Evolutionary conservation across 2,329 filamentous ascomycete genomes (phyloP).

Genomic region (Gliomastix tumulicola): DNA sequence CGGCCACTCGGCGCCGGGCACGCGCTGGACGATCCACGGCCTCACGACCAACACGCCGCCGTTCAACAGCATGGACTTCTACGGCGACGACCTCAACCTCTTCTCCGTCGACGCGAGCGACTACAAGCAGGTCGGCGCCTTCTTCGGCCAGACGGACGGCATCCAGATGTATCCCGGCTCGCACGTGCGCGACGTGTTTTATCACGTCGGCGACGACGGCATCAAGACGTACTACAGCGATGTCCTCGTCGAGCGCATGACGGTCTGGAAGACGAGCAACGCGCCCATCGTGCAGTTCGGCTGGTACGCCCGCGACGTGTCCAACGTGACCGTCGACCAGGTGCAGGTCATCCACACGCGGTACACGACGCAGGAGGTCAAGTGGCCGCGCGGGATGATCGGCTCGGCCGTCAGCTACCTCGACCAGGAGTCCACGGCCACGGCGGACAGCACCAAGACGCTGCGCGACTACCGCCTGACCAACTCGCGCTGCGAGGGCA

Average conservation of each 20-base stretch:
- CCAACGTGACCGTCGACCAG: conserved; percentile 14
- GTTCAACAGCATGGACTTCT: conserved; percentile 27
- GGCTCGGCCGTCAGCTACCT: conserved; percentile 7
- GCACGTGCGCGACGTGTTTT: conserved; percentile 21
- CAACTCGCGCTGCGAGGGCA: conserved; percentile 10
- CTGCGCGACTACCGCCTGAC: conserved; percentile 8
- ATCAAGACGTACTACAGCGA: conserved; percentile 26
- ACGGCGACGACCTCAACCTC: conserved; percentile 6
- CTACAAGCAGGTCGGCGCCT: conserved; percentile 30
- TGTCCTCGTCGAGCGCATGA: conserved; percentile 11
- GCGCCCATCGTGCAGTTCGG: conserved; percentile 25
- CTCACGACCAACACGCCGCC: conserved; percentile 22
- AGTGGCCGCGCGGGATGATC: conserved; percentile 7
- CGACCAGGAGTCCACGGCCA: conserved; percentile 5
- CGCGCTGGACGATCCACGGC: conserved; percentile 17
- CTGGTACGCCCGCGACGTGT: conserved; percentile 19
- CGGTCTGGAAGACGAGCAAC: conserved; percentile 21
- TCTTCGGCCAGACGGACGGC: conserved; percentile 27
- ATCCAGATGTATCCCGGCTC: conserved; percentile 22
- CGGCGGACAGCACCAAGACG: conserved; percentile 6
- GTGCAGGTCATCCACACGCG: conserved; percentile 17
- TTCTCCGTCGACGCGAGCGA: conserved; percentile 15
- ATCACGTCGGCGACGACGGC: conserved; percentile 24
- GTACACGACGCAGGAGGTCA: conserved; percentile 4
- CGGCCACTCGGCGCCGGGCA: conserved; percentile 7